A percentile compares a stretch with the other conserved stretches of the same genome.
These are phyloP conservation scores for Debaryomyces subglobosus DNA, from an alignment of 1,139 yeast genomes.

Conservation along the genomic window DNA sequence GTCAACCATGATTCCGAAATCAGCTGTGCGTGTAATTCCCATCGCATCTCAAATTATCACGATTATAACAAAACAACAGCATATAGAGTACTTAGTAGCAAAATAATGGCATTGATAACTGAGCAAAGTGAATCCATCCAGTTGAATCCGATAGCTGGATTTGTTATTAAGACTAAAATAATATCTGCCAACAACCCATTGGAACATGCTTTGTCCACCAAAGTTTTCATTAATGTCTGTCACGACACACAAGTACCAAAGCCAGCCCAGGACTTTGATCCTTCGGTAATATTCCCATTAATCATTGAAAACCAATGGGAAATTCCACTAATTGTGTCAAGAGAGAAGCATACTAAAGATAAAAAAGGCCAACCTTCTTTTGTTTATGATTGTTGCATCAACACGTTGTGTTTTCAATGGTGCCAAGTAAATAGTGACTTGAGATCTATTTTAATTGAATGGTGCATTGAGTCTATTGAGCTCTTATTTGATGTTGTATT, in stretches of 20 bases:
- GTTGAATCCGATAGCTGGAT: slow-evolving; percentile 56
- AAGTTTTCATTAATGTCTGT: slow-evolving; percentile 80
- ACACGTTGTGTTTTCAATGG: slow-evolving; percentile 64
- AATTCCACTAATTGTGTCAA: slow-evolving; percentile 74
- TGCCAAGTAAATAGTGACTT: slow-evolving; percentile 56
- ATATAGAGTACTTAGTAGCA: not conserved
- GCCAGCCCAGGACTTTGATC: slow-evolving; percentile 51
- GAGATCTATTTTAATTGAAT: slow-evolving; percentile 52
- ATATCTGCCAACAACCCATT: slow-evolving; percentile 32
- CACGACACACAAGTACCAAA: slow-evolving; percentile 64
- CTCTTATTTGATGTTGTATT: slow-evolving; percentile 42
- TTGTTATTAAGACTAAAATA: slow-evolving; percentile 65
- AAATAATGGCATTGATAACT: slow-evolving; percentile 19
- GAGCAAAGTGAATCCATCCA: slow-evolving; percentile 23
- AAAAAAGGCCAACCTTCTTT: slow-evolving; percentile 67
- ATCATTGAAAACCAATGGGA: slow-evolving; percentile 81
- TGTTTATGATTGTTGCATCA: slow-evolving; percentile 78
- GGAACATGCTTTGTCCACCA: slow-evolving; percentile 44
- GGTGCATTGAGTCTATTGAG: slow-evolving; percentile 74
- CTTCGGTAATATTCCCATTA: slow-evolving; percentile 61
- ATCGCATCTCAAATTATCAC: slow-evolving; percentile 1
- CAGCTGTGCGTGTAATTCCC: slow-evolving; percentile 4
- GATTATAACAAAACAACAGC: not conserved
- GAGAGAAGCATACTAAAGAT: slow-evolving; percentile 57
- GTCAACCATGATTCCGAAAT: not conserved